Evolutionary conservation across 305 asterid species (phyloP), one percentile per base, ranked within the genome.

Genomic region (Fraxinus greggii): DNA sequence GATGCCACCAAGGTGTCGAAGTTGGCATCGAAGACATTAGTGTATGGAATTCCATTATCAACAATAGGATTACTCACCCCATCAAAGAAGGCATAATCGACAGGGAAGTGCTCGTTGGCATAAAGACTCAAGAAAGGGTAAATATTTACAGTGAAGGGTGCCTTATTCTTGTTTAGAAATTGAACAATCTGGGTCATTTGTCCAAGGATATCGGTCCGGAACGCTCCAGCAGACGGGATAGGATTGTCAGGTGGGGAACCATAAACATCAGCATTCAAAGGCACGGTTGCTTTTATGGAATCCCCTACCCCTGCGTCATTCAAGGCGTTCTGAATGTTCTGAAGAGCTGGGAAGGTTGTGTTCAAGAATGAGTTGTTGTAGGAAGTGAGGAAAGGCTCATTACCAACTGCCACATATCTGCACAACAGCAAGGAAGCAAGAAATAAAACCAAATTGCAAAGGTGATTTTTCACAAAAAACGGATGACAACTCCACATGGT

Each of bases 361-460:
- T 94, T 94, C 26, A 96, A 4, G 79, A 94, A 96, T 7, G 98
- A 91, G 87, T 86, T 85, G 89, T 94, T 95, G 82, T 94, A 95
- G 29, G 96, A 87, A 78, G 95, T 90, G 28, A 95, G 92, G 88
- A 95, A 95, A 59, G 99, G 99, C 91, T 96, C 99, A 51, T 96
- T 96, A 77, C 99, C 99, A 31, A 96, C 99, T 38, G 98, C 99
- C 40, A 93, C 98, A 76, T 92, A 94, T 83, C 99, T 94, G 92
- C 86, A 84, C 42, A 81, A 83, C 38, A 23, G 65, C 10, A 65
- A 56, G 36, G 42, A 82, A 36, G 28, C 51, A 59, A 29, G 81
- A 38, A 74, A 21, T 51, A 38, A n/a, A 8, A 56, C 76, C 48
- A n/a, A 15, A 75, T 63, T 67, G 69, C 48, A 0, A 77, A 48